These are phyloP conservation scores for Russula compacta DNA, from an alignment of 768 basidiomycete species.

Conservation along the genomic window DNA sequence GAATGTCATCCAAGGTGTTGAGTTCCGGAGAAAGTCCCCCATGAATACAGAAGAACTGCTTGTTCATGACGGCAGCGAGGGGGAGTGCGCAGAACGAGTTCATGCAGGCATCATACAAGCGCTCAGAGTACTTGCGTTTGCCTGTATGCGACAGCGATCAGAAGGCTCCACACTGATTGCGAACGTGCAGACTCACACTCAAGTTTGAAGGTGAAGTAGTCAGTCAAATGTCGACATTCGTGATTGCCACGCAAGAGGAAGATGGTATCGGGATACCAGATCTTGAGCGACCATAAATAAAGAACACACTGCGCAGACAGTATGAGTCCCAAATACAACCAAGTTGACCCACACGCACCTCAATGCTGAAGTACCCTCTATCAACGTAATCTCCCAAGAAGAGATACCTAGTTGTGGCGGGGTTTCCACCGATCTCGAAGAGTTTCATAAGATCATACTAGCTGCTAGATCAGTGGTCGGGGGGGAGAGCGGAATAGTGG, in stretches of 20 bases:
- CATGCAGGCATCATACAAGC: constrained; percentile 96
- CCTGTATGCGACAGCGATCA: constrained; percentile 37
- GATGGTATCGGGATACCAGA: constrained; percentile 97
- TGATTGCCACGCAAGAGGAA: constrained; percentile 97
- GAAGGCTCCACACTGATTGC: background rate
- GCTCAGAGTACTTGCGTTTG: constrained; percentile 98
- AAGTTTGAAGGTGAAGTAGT: constrained; percentile 98
- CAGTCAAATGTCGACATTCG: constrained; percentile 96
- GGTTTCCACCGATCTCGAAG: constrained; percentile 69
- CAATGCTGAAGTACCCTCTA: constrained; percentile 67
- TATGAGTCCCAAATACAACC: constrained; percentile 9
- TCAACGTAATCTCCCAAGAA: constrained; percentile 74
- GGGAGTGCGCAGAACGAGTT: constrained; percentile 94
- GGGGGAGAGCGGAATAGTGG: constrained; percentile 2
- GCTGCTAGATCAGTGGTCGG: constrained; percentile 10
- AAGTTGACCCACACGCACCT: constrained; percentile 32
- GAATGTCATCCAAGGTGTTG: constrained; percentile 90
- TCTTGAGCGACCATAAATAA: constrained; percentile 97
- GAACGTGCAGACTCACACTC: constrained; percentile 58
- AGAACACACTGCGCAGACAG: constrained; percentile 67
- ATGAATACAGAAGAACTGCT: constrained; percentile 98
- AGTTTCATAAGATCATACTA: constrained; percentile 76
- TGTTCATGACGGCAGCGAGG: constrained; percentile 97
- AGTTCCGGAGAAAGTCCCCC: constrained; percentile 95
- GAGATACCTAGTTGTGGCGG: constrained; percentile 63